Conservation (phyloP, 176 grass and related monocot genomes). For the Triticum aestivum region DNA sequence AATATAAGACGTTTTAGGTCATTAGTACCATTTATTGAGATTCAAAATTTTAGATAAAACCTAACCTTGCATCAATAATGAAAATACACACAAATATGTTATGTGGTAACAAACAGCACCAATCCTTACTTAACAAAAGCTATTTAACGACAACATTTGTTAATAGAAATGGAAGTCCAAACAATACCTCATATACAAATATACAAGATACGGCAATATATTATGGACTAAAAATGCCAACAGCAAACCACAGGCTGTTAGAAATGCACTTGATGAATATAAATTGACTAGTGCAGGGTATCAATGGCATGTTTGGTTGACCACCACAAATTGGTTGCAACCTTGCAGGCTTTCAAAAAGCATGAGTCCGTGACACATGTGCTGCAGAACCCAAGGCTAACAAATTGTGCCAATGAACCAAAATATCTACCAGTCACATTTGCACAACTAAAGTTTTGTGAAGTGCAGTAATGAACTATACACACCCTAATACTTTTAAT, state of each 20-base stretch:
- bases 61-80: neutral
- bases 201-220: conserved; percentile 2
- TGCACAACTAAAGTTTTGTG: neutral
- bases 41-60: neutral
- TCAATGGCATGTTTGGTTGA: conserved; percentile 16
- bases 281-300: neutral
- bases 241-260: neutral
- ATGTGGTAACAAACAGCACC: conserved; percentile 26
- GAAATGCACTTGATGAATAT: neutral
- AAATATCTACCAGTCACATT: neutral
- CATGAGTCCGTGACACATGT: neutral
- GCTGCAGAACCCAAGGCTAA: neutral
- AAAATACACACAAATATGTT: neutral
- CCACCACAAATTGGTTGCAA: neutral
- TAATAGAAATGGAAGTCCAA: conserved; percentile 13
- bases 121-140: neutral
- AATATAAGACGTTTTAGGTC: too few relatives aligned
- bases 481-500: neutral
- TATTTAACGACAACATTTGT: conserved; percentile 7
- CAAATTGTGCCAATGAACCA: neutral
- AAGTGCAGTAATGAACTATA: neutral
- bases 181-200: conserved; percentile 16
- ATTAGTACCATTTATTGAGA: neutral
- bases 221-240: conserved; percentile 9
- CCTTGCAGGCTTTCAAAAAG: conserved; percentile 8